Base-by-base conservation (phyloP, 768 basidiomycete species). In the Leccinum sublutescens region DNA sequence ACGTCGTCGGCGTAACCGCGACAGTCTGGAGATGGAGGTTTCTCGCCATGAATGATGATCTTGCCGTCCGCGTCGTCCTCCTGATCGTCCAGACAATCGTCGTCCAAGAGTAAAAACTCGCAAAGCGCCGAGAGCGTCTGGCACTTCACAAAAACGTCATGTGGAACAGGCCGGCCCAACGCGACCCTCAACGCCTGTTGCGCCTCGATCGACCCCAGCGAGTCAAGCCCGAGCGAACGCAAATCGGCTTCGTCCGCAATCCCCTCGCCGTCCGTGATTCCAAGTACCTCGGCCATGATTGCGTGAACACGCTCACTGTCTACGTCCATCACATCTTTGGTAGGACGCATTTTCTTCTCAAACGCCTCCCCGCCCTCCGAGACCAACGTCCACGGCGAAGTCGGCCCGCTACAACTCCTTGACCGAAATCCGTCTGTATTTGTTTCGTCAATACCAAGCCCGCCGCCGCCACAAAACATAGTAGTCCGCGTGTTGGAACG, bases 151-250 rank as follows among this genome's bases (percentile, higher is more conserved):
- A 88, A 80, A 25, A 86, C 64, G 53, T 79, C 65, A 5, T 68
- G 66, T 1, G 86, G 80, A 10, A 88, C 64, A 4, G 75, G 68
- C 33, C 80, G 58, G 19, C 73, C 70, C 53, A 79, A 76, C 51
- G 77, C 75, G 5, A 71, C 69, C 59, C 75, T 75, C 43, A 88
- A 64, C 1, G 75, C 75, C 43, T 85, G 79, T 7, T 81, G 75
- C 34, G 79, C 79, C 63, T 90, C 88, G 57, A 89, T 85, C 1
- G 83, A 82, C 21, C 81, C 80, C 55, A 90, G 69, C 1, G 87
- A 89, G 63, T 89, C 86, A 21, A 89, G 70, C 3, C 88, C 87
- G 14, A 88, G 74, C 0, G 73, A 68, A 17, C 75, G 76, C 8
- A 89, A 73, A 21, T 82, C 78, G 0, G 71, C 66, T 17, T 80